Evolutionary conservation across 768 basidiomycete genomes (phyloP).

Genomic region (Phlebiopsis gigantea): DNA sequence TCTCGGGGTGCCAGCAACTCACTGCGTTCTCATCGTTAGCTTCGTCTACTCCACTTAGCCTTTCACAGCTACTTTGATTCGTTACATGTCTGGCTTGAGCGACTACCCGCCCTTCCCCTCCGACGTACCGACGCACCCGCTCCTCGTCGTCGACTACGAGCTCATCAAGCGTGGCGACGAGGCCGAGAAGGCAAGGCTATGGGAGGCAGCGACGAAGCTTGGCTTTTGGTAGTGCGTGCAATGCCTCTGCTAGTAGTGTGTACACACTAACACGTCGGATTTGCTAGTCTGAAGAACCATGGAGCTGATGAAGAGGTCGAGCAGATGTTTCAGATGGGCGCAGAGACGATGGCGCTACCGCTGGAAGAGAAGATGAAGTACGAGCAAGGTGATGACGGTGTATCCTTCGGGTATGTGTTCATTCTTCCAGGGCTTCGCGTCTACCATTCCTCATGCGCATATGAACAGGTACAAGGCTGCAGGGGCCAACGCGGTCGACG

Average conservation of each 20-base stretch:
- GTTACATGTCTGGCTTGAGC: not conserved
- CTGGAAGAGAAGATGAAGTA: conserved; percentile 38
- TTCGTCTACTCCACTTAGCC: no score
- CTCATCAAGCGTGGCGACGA: conserved; percentile 31
- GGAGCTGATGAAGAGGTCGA: conserved; percentile 31
- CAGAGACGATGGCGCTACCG: conserved; percentile 34
- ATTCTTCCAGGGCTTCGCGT: not conserved
- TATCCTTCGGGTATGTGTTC: conserved; percentile 32
- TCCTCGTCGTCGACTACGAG: conserved; percentile 42
- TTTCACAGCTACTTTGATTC: no score
- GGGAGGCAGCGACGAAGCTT: conserved; percentile 43
- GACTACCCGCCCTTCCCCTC: conserved; percentile 38
- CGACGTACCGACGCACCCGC: conserved; percentile 38
- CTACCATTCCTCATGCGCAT: not conserved
- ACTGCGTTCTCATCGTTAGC: no score
- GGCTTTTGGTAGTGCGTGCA: conserved; percentile 50
- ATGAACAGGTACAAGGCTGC: conserved; percentile 28
- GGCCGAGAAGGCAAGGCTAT: conserved; percentile 37
- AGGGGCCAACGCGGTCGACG: conserved; percentile 29
- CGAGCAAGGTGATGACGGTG: conserved; percentile 37
- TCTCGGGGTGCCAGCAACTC: no score
- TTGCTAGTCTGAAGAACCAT: conserved; percentile 39
- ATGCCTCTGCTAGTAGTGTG: not conserved
- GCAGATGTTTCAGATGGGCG: conserved; percentile 39
- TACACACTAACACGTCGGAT: not conserved